A percentile compares a stretch with the other conserved stretches of the same genome.
Conservation (phyloP, 1,284 basidiomycete species). For the Irpex sp. region DNA sequence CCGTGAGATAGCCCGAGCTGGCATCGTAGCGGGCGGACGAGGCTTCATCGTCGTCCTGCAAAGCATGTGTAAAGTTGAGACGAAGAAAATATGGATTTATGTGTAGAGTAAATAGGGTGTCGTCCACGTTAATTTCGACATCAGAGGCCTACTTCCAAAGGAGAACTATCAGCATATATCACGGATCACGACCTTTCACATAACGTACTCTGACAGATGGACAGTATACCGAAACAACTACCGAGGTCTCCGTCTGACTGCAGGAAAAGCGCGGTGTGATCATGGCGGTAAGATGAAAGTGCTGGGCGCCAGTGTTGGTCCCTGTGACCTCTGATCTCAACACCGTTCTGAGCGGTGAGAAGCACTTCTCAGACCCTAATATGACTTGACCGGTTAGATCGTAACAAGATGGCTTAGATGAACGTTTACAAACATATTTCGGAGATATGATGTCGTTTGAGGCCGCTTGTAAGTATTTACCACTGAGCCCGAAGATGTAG, state of each 20-base stretch:
- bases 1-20: constrained; percentile 62
- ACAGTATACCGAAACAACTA: constrained; percentile 66
- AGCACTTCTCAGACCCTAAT: background rate
- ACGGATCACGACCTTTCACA: background rate
- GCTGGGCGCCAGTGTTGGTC: background rate
- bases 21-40: constrained; percentile 67
- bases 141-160: constrained; percentile 61
- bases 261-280: constrained; percentile 80
- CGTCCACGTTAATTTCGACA: constrained; percentile 73
- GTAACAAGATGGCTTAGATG: background rate
- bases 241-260: constrained; percentile 56
- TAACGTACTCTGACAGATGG: constrained; percentile 73
- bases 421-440: background rate
- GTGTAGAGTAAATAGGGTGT: constrained; percentile 66
- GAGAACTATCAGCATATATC: constrained; percentile 24
- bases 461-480: background rate
- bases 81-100: constrained; percentile 81
- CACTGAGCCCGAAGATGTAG: background rate
- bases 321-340: background rate
- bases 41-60: constrained; percentile 65
- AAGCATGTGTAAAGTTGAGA: constrained; percentile 60
- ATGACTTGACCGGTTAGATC: background rate
- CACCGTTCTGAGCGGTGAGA: background rate
- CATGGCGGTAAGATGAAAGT: constrained; percentile 40
- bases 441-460: background rate